Evolutionary conservation across 345 rosid species (phyloP).

Genomic region (Lepidium africanum): DNA sequence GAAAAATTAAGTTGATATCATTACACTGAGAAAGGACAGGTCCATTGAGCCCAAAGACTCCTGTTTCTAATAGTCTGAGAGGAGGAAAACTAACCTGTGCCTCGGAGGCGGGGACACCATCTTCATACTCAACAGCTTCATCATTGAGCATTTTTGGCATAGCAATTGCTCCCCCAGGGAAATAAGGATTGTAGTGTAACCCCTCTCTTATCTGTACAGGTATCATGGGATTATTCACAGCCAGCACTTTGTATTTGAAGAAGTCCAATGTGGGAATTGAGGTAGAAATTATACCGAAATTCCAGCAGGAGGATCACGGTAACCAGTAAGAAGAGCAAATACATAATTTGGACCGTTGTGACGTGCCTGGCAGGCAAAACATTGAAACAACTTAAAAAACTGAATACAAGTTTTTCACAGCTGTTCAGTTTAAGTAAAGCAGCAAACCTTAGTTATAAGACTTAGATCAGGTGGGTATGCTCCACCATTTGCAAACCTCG

Average conservation of each 20-base stretch:
- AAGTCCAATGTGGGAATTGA: not conserved
- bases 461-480: conserved; percentile 99
- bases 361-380: conserved; percentile 66
- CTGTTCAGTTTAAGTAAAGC: not conserved
- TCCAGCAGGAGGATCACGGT: conserved; percentile 99
- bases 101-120: conserved; percentile 96
- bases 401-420: not conserved
- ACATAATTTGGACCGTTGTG: conserved; percentile 99
- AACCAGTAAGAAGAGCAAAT: conserved; percentile 92
- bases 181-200: conserved; percentile 92
- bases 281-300: conserved; percentile 41
- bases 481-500: conserved; percentile 99
- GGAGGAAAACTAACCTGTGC: conserved; percentile 58
- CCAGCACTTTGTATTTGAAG: not conserved
- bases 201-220: conserved; percentile 80
- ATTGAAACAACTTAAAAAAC: not conserved
- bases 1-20: not conserved
- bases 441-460: conserved; percentile 88
- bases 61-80: not conserved
- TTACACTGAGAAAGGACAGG: not conserved
- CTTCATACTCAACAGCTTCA: conserved; percentile 98
- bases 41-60: not conserved
- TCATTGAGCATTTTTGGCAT: conserved; percentile 98
- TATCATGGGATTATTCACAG: not conserved
- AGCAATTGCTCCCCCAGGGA: conserved; percentile 99